phyloP scores from a whole-genome alignment of 1,284 basidiomycete species.

The Irpex sp. region DNA sequence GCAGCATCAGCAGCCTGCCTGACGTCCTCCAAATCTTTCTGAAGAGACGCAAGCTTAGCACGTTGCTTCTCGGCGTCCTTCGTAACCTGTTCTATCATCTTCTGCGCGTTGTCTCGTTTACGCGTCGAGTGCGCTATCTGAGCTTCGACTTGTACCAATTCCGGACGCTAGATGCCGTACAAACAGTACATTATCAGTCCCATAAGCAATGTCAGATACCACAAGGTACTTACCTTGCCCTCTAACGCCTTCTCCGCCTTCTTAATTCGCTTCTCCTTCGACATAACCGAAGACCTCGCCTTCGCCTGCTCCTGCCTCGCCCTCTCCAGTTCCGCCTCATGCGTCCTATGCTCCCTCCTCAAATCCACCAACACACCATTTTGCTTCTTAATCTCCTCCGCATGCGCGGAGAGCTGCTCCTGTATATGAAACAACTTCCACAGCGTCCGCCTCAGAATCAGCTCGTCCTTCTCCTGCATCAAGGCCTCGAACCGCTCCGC shows the following conservation, averaged over 20 bases:
- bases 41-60: constrained; percentile 51
- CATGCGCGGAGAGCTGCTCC: constrained; percentile 68
- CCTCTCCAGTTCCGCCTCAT: constrained; percentile 70
- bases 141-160: constrained; percentile 75
- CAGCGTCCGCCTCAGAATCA: constrained; percentile 77
- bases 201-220: too few relatives aligned
- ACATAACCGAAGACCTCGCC: constrained; percentile 47
- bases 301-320: constrained; percentile 79
- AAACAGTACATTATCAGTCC: too few relatives aligned
- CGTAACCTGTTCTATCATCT: constrained; percentile 58
- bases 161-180: too few relatives aligned
- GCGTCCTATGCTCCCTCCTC: constrained; percentile 59
- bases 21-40: constrained; percentile 64
- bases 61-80: constrained; percentile 68
- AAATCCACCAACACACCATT: constrained; percentile 66
- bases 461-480: constrained; percentile 75
- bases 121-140: constrained; percentile 83
- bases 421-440: constrained; percentile 93
- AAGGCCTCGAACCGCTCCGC: constrained; percentile 85
- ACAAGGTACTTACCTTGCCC: constrained; percentile 69
- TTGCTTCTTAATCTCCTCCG: constrained; percentile 63
- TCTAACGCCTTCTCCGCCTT: constrained; percentile 31
- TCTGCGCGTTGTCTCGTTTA: constrained; percentile 68
- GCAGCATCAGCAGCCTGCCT: constrained; percentile 71
- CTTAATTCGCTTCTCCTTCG: constrained; percentile 28